These are phyloP conservation scores for Gillenia trifoliata DNA, from an alignment of 306 rosid genomes.

Conservation along the genomic window DNA sequence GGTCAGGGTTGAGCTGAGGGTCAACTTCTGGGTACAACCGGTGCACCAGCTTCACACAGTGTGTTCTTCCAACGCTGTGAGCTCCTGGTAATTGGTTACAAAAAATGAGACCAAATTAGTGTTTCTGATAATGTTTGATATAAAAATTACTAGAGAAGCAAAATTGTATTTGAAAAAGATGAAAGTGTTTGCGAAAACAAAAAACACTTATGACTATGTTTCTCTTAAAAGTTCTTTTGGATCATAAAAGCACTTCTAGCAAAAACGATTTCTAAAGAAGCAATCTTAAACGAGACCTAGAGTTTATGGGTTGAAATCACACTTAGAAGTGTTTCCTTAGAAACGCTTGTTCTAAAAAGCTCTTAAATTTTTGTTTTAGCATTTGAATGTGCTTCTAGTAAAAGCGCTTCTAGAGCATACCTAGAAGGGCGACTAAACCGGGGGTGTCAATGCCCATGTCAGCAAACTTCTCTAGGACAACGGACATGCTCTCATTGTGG, in stretches of 20 bases:
- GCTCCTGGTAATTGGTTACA: conserved; percentile 48
- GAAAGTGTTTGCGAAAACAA: too few relatives aligned
- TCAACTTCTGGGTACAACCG: conserved; percentile 93
- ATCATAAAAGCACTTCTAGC: not conserved
- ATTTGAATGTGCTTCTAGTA: not conserved
- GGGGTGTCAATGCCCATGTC: conserved; percentile 85
- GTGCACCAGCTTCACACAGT: conserved; percentile 94
- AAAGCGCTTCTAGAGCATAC: conserved; percentile 26
- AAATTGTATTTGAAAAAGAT: too few relatives aligned
- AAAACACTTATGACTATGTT: not conserved
- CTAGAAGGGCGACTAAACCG: conserved; percentile 84
- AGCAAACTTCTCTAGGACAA: conserved; percentile 80
- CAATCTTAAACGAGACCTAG: not conserved
- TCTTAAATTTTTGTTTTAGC: not conserved
- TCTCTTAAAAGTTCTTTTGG: not conserved
- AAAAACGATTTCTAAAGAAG: not conserved
- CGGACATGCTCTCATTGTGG: conserved; percentile 91
- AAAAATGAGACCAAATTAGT: not conserved
- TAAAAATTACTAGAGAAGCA: not conserved
- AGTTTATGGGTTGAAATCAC: too few relatives aligned
- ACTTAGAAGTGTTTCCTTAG: too few relatives aligned
- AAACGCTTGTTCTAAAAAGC: not conserved
- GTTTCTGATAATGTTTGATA: too few relatives aligned
- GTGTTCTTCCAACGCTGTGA: conserved; percentile 95
- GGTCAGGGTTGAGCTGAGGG: conserved; percentile 67